phyloP scores from a whole-genome alignment of 805 yeast species.

The Candida stauntonica region DNA sequence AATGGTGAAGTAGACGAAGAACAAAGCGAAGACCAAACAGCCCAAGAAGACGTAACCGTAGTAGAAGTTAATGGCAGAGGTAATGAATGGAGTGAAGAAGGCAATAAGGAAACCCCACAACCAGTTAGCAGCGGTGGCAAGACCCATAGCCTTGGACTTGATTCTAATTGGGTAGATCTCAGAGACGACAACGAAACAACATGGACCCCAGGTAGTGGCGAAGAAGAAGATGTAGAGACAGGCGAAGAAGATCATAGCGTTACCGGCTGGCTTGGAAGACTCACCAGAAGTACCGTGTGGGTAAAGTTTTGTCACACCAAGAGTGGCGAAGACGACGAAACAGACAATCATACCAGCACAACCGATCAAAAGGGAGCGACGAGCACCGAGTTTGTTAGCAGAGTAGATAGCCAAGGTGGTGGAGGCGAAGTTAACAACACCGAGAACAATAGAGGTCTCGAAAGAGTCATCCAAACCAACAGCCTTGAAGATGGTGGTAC shows the following conservation, averaged over 20 bases:
- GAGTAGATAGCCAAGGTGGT: slow-evolving; percentile 46
- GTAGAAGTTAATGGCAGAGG: slow-evolving; percentile 60
- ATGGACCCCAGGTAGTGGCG: slow-evolving; percentile 75
- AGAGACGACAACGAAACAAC: slow-evolving; percentile 57
- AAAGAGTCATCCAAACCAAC: slow-evolving; percentile 56
- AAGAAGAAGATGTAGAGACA: slow-evolving; percentile 68
- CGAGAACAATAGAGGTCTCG: slow-evolving; percentile 53
- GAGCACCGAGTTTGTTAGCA: slow-evolving; percentile 53
- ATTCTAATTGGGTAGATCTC: slow-evolving; percentile 73
- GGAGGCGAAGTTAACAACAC: slow-evolving; percentile 56
- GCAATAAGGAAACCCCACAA: slow-evolving; percentile 67
- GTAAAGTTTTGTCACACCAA: slow-evolving; percentile 49
- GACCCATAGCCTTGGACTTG: slow-evolving; percentile 50
- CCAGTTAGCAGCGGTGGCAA: slow-evolving; percentile 62
- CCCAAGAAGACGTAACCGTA: slow-evolving; percentile 67
- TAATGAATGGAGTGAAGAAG: slow-evolving; percentile 68
- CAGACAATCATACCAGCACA: slow-evolving; percentile 45
- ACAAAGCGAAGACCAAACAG: slow-evolving; percentile 50
- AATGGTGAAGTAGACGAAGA: slow-evolving; percentile 69
- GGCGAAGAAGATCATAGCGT: slow-evolving; percentile 66
- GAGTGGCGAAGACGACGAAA: slow-evolving; percentile 47
- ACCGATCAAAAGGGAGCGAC: slow-evolving; percentile 45
- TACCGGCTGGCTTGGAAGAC: slow-evolving; percentile 53
- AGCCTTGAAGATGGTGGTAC: slow-evolving; percentile 57
- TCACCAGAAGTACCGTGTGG: slow-evolving; percentile 42